Evolutionary conservation across 306 rosid species (phyloP), one percentile per base, ranked within the genome.

Genomic region (Vigna radiata): DNA sequence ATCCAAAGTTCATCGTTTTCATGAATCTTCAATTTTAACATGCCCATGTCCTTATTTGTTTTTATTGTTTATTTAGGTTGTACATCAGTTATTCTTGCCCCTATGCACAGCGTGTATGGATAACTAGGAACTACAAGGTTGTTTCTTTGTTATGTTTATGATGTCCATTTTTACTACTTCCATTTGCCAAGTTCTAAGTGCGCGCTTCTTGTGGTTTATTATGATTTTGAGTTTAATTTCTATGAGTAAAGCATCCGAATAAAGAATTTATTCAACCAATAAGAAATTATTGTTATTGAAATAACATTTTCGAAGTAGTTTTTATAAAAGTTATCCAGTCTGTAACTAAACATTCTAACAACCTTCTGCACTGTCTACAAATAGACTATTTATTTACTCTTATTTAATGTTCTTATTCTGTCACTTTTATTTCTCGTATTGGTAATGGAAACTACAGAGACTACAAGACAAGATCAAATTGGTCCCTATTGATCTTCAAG

Each of bases 21-120:
- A 23, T 31, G 54, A 0, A 27, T 37, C 36, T 52, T 67, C 70
- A 0, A 14, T 37, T 27, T 18, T 70, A 68, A 8, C 16, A 1
- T 25, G 6, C 49, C n/a, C 3, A 4, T 33, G 3, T 25, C 33
- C 2, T 59, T 44, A 4, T 29, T 29, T 4, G 5, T 75, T 89
- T 58, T 9, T 9, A 15, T 44, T 29, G 1, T 68, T 74, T 17
- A 14, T 17, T 36, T 76, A 93, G 97, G 87, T 41, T 94, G 87
- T 94, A 90, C 73, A 81, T 44, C 70, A 70, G 14, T 76, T 90
- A 87, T 31, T 0, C 4, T 1, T 94, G 98, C 73, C 97, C 97
- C 15, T 94, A 7, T 85, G 98, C 94, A 7, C 97, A 94, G 76
- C 96, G 98, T 37, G 83, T 36, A n/a, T 94, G 98, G 98, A 90